phyloP scores from a whole-genome alignment of 192 early-diverging fungal species.

The Linnemannia zychae region DNA sequence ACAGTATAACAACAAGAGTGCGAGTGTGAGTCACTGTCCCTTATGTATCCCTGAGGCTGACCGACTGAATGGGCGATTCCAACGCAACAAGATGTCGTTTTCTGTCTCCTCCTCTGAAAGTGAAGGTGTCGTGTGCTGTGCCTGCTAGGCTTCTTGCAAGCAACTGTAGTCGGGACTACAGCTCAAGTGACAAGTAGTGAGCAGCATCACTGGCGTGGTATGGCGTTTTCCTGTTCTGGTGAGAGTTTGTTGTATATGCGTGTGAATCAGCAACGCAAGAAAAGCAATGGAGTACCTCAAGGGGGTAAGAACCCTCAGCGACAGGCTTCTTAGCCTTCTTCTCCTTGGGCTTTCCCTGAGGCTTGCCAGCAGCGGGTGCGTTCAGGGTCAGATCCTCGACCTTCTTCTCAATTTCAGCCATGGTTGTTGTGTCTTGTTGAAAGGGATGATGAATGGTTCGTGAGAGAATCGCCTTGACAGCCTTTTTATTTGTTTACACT shows the following conservation, averaged over 20 bases:
- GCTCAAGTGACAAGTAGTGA: slow-evolving; percentile 7
- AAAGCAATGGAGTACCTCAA: slow-evolving; percentile 53
- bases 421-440: slow-evolving; percentile 16
- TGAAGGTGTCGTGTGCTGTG: neutral
- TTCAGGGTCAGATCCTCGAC: slow-evolving; percentile 53
- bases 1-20: neutral
- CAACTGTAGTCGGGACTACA: neutral
- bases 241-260: neutral
- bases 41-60: neutral
- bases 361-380: slow-evolving; percentile 36
- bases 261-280: neutral
- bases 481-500: slow-evolving; percentile 3
- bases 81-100: neutral
- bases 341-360: slow-evolving; percentile 63
- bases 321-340: slow-evolving; percentile 61
- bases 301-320: slow-evolving; percentile 55
- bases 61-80: neutral
- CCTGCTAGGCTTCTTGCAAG: neutral
- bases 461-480: slow-evolving; percentile 1
- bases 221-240: neutral
- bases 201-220: neutral
- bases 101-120: neutral
- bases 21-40: neutral
- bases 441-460: slow-evolving; percentile 14
- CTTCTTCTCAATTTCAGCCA: slow-evolving; percentile 59